A percentile compares a stretch with the other conserved stretches of the same genome.
Conservation (phyloP, 192 early-diverging fungal species). For the Gryganskiella cystojenkinii region DNA sequence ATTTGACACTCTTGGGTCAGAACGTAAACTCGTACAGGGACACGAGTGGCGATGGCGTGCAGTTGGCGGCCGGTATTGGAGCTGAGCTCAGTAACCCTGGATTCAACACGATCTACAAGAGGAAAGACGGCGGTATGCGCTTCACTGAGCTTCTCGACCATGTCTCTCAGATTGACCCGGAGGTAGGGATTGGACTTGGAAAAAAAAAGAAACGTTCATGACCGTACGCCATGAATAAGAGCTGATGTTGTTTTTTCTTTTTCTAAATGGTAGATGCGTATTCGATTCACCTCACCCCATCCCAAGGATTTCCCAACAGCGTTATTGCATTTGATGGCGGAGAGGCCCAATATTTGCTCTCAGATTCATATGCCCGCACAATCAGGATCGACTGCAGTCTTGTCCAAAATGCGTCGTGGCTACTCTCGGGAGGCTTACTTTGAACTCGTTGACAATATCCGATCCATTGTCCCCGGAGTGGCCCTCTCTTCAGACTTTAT, state of each 20-base stretch:
- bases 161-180: slow-evolving; percentile 73
- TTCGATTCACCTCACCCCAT: slow-evolving; percentile 83
- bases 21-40: slow-evolving; percentile 87
- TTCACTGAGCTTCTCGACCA: slow-evolving; percentile 79
- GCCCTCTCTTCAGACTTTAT: slow-evolving; percentile 82
- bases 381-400: slow-evolving; percentile 71
- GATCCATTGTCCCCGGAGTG: slow-evolving; percentile 75
- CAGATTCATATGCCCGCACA: slow-evolving; percentile 80
- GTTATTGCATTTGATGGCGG: slow-evolving; percentile 73
- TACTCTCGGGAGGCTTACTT: slow-evolving; percentile 79
- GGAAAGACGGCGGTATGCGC: slow-evolving; percentile 77
- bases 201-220: too few relatives aligned
- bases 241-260: too few relatives aligned
- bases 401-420: slow-evolving; percentile 81
- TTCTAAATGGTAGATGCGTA: slow-evolving; percentile 64
- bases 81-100: slow-evolving; percentile 63
- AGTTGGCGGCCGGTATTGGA: slow-evolving; percentile 56
- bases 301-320: slow-evolving; percentile 86
- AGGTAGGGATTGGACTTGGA: slow-evolving; percentile 42
- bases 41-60: slow-evolving; percentile 64
- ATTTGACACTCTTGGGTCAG: slow-evolving; percentile 80
- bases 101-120: slow-evolving; percentile 82
- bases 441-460: slow-evolving; percentile 71
- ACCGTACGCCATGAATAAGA: too few relatives aligned
- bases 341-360: slow-evolving; percentile 75